phyloP scores from a whole-genome alignment of 2,329 filamentous ascomycete species.

The Aspergillus sp. region DNA sequence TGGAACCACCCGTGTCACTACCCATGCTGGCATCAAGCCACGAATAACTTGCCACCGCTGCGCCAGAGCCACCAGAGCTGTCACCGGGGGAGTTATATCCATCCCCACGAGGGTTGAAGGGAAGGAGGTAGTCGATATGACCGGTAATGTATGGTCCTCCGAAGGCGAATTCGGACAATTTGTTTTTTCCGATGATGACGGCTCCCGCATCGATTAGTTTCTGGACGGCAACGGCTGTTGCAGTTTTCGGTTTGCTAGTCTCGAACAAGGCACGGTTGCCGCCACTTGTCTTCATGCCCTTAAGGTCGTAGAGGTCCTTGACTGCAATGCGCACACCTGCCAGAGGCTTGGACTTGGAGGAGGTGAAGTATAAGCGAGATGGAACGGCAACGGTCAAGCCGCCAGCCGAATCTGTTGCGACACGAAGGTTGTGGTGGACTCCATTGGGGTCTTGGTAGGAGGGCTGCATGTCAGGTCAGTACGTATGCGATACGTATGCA shows the following conservation, averaged over 20 bases:
- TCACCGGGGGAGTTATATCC: constrained; percentile 27
- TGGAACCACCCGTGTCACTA: constrained; percentile 32
- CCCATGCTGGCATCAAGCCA: constrained; percentile 38
- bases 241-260: constrained; percentile 16
- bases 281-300: constrained; percentile 27
- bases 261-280: constrained; percentile 26
- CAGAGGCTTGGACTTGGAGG: constrained; percentile 25
- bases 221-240: constrained; percentile 27
- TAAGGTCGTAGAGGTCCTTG: constrained; percentile 33
- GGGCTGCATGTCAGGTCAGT: neutral
- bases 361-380: constrained; percentile 5
- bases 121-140: constrained; percentile 19
- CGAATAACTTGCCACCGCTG: constrained; percentile 31
- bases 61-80: constrained; percentile 27
- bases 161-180: constrained; percentile 28
- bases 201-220: constrained; percentile 28
- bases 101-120: constrained; percentile 34
- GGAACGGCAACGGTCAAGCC: constrained; percentile 6
- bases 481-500: no score
- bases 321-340: constrained; percentile 28
- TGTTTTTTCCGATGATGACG: constrained; percentile 30
- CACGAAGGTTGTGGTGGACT: neutral
- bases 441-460: neutral
- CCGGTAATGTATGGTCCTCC: constrained; percentile 19
- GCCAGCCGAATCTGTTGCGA: neutral